Base-by-base conservation (phyloP, 108 stramenopile species). In the Skeletonema tropicum region DNA sequence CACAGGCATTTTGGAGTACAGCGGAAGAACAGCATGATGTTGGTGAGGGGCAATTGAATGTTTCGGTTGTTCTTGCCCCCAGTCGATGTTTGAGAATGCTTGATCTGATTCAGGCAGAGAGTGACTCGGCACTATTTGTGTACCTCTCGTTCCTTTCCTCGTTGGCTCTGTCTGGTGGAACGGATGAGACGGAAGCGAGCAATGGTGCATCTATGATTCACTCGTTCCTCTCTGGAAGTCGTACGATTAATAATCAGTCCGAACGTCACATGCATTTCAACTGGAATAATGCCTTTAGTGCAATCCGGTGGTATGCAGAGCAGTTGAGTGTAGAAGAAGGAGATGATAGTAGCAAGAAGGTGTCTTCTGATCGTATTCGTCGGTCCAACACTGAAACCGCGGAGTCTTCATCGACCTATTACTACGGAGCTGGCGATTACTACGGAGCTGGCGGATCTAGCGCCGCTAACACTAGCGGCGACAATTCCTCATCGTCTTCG, bases 71-170 rank as follows among this genome's bases (percentile, higher is more conserved):
- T 29, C 75, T 89, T 0, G 70, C 77, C 36, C 85, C 87, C 0
- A 90, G 88, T 60, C 79, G 80, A 29, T 68, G 76, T 13, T 66
- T 95, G 17, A 60, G 72, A 62, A 87, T 70, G 45, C 75, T 92
- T 52, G 83, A 87, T 65, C 19, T 57, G 6, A 69, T 66, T 19
- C 87, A 88, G 57, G 45, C 71, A 9, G 79, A 86, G 21, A 89
- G 90, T 66, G 74, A 78, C 35, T 83, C 89, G 12, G 71, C 91
- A 5, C 36, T 79, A 14, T 83, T 88, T 15, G 68, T 75, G 1
- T 92, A 90, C 61, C 46, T 92, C 13, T 85, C 89, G 13, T 88
- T 91, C 69, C 79, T 95, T 30, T 87, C 89, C 19, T 83, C 88
- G 29, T 55, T 95, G 77, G 77, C 91, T 21, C 68, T 86, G 33